Base-by-base conservation (phyloP, 805 yeast species). In the Metschnikowia similis region DNA sequence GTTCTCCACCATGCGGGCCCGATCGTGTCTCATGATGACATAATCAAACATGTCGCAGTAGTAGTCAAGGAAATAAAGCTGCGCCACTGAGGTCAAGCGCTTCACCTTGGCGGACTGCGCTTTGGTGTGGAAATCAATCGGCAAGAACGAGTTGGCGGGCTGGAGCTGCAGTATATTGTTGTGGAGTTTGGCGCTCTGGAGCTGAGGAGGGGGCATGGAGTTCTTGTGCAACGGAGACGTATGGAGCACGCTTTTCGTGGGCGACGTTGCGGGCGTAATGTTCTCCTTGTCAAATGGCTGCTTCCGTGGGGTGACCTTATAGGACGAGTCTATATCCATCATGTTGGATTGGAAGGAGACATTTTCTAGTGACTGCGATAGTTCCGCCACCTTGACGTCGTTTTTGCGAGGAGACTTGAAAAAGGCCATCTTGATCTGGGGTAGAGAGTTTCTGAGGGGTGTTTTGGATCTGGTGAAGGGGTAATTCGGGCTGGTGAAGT, bases 41-140 rank as follows among this genome's bases (percentile, higher is more conserved):
- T 94, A 94, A 64, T 89, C 96, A 69, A 94, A 86, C 82, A 87
- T 84, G 66, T 94, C 99, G 70, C 96, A 92, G 67, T 94, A 94
- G 68, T 91, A 89, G 66, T 94, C 99, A 51, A 94, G 75, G 61
- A 94, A 94, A 69, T 86, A 95, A 82, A 90, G 81, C 65, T 92
- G 97, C 37, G 96, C 87, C 28, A 94, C 97, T 45, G 90, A 86
- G 8, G 91, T 96, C 52, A 89, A 72, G 52, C 99, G 76, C 62
- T 85, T 86, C 1, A 95, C 89, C 62, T 89, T 89, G 45, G 87
- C 84, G 41, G 81, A 77, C 51, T 81, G 77, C 6, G 91, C 86
- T 62, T 80, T 81, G 48, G 66, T 62, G 53, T 76, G 73, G 58
- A 84, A 83, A 28, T 82, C 86, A 21, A 60, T 65, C n/a, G 65